Base-by-base conservation (phyloP, 1,284 basidiomycete genomes). In the Ustilago loliicola region DNA sequence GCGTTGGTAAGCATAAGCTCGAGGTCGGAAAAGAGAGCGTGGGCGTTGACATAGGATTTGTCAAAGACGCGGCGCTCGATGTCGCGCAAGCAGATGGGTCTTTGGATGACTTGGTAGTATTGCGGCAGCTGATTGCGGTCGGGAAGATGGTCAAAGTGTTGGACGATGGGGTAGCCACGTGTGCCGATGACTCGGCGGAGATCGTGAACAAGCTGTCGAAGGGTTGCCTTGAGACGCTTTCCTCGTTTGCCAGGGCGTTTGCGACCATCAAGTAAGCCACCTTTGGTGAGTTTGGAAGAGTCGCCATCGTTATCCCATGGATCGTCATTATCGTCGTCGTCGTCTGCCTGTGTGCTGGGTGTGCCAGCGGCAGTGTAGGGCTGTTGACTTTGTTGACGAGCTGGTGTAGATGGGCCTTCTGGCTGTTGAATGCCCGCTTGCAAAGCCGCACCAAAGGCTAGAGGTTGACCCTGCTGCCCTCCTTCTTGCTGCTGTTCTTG, bases 1-100 rank as follows among this genome's bases (percentile, higher is more conserved):
- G 85, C 85, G 61, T 86, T 86, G 75, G 76, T 74, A 53, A 85
- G 77, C 84, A 86, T 86, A 29, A 73, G 71, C 53, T 77, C 66
- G 36, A 86, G 60, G 42, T 84, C 84, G 25, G 56, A 40, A 55
- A 85, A 75, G 19, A 85, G 72, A 8, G 80, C 80, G 47, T 83
- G 60, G 0, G 82, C 74, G 42, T 80, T 84, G 59, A 80, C 73
- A 72, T 85, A 86, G 42, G 40, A 61, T 47, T 81, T 85, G 19
- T 65, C 58, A n/a, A 61, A 66, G 27, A 82, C 72, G 29, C 72
- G 61, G n/a, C 65, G 66, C 29, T 84, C 79, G 29, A 86, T 83
- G 53, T 82, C 78, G 0, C 61, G 57, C n/a, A 86, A 48, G 29
- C 72, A 76, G 53, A 85, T 74, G 17, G 85, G 85, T 27, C 64